A percentile compares a stretch with the other conserved stretches of the same genome.
These are phyloP conservation scores for Endotrypanum monterogeii DNA, from an alignment of 208 protist genomes.

Conservation along the genomic window DNA sequence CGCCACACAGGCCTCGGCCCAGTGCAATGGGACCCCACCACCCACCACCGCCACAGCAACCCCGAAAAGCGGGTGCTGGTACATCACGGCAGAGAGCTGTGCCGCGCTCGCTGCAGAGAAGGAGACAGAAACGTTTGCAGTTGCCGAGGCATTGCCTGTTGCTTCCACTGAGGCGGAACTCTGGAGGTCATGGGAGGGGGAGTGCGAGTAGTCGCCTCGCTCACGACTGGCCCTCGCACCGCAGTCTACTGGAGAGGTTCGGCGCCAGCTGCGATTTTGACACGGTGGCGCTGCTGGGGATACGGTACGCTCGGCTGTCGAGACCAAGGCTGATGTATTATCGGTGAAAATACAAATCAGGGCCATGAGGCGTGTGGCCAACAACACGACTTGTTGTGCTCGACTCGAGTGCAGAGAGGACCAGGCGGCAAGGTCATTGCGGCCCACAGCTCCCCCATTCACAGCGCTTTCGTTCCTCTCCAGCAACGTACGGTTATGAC, in stretches of 20 bases:
- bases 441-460: background rate
- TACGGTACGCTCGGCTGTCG: background rate
- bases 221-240: background rate
- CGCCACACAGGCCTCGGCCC: slow-evolving; percentile 30
- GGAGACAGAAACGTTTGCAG: background rate
- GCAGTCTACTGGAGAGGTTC: background rate
- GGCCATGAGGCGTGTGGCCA: slow-evolving; percentile 23
- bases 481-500: background rate
- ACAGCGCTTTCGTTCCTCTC: background rate
- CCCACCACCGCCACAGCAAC: slow-evolving; percentile 36
- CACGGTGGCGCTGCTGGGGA: background rate
- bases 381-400: slow-evolving; percentile 19
- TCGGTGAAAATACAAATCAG: slow-evolving; percentile 11
- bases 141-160: background rate
- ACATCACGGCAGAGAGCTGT: slow-evolving; percentile 19
- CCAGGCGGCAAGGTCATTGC: background rate
- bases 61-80: slow-evolving; percentile 44
- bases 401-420: background rate
- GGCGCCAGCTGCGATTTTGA: background rate
- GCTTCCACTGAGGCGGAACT: background rate
- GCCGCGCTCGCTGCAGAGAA: background rate
- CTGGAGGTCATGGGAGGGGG: background rate
- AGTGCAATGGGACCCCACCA: slow-evolving; percentile 26
- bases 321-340: background rate
- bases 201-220: background rate